Evolutionary conservation across 1,139 yeast genomes (phyloP).

Genomic region (Candida anutae): DNA sequence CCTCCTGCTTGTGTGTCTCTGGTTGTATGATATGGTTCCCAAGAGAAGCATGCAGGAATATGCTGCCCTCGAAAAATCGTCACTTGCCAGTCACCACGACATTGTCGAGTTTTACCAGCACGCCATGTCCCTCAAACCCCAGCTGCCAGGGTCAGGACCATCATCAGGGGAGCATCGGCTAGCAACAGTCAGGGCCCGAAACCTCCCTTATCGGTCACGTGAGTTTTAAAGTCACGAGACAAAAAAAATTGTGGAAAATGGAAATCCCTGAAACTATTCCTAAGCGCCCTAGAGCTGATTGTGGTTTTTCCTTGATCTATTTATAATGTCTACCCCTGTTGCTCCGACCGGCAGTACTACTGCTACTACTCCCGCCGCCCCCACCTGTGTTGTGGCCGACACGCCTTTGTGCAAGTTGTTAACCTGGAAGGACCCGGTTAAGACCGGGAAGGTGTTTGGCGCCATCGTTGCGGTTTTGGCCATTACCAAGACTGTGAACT

Average conservation of each 20-base stretch:
- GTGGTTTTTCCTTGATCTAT: too few species aligned
- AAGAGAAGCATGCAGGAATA: too few species aligned
- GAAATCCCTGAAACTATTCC: not conserved
- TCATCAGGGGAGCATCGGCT: too few species aligned
- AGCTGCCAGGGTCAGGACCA: too few species aligned
- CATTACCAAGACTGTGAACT: conserved; percentile 60
- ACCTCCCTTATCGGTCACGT: too few species aligned
- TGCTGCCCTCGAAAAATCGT: not conserved
- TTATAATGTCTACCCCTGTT: conserved; percentile 1
- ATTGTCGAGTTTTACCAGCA: conserved; percentile 1
- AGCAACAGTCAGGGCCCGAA: too few species aligned
- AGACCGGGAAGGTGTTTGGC: conserved; percentile 73
- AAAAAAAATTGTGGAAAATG: too few species aligned
- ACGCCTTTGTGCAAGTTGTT: conserved; percentile 28
- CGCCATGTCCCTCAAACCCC: too few species aligned
- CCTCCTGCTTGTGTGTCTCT: too few species aligned
- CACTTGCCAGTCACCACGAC: conserved; percentile 1
- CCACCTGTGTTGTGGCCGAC: conserved; percentile 6
- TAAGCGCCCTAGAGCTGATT: not conserved
- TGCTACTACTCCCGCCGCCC: conserved; percentile 10
- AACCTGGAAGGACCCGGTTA: conserved; percentile 78
- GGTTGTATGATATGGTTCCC: too few species aligned
- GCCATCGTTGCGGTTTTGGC: conserved; percentile 51
- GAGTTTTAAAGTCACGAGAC: too few species aligned
- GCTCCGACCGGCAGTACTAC: too few species aligned